A percentile compares a stretch with the other conserved stretches of the same genome.
These are phyloP conservation scores for Echinosophora koreensis DNA, from an alignment of 306 rosid species.

Conservation along the genomic window DNA sequence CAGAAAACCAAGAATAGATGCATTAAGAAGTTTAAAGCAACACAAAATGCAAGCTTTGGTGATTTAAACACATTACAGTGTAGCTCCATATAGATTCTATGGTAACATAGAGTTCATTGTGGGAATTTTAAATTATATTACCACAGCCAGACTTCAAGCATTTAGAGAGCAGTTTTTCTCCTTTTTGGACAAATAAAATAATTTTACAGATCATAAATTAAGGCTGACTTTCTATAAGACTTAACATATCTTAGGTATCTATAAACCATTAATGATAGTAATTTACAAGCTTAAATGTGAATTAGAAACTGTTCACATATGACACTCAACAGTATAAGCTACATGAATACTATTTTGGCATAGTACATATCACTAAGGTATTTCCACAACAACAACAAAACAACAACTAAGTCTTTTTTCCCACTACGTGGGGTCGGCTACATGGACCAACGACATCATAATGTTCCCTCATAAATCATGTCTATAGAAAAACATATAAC, in stretches of 20 bases:
- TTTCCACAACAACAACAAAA: background rate
- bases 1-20: background rate
- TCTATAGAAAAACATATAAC: background rate
- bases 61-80: background rate
- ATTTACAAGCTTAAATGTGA: constrained; percentile 31
- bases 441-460: too few species aligned
- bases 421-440: too few species aligned
- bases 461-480: too few species aligned
- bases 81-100: constrained; percentile 4
- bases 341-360: background rate
- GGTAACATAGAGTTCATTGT: constrained; percentile 2
- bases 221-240: background rate
- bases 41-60: constrained; percentile 5
- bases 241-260: constrained; percentile 4
- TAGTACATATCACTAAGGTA: constrained; percentile 33
- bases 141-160: constrained; percentile 4
- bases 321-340: constrained; percentile 23
- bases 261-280: constrained; percentile 17
- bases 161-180: background rate
- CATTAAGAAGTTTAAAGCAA: constrained; percentile 1
- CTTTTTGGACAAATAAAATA: constrained; percentile 4
- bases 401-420: too few species aligned
- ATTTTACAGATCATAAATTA: background rate
- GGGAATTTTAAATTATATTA: background rate
- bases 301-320: constrained; percentile 16